Evolutionary conservation across 306 rosid genomes (phyloP).

Genomic region (Pterocarpus macrocarpus): DNA sequence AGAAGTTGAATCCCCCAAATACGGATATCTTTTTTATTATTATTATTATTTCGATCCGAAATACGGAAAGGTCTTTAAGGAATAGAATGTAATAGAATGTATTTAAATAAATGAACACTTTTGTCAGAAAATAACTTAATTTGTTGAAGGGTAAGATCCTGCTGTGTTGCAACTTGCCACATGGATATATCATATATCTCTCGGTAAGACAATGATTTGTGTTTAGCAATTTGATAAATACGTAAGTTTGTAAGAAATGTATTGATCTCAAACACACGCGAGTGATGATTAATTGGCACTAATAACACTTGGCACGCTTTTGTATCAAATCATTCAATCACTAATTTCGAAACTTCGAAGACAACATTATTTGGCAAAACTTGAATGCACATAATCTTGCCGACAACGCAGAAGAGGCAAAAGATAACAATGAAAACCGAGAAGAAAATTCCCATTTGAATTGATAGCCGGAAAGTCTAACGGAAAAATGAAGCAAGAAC

Average conservation of each 20-base stretch:
- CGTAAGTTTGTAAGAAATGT: neutral
- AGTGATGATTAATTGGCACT: neutral
- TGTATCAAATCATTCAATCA: constrained; percentile 38
- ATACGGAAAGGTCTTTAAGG: neutral
- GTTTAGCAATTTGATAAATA: constrained; percentile 3
- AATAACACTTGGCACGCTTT: neutral
- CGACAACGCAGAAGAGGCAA: constrained; percentile 22
- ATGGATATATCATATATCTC: too few relatives aligned
- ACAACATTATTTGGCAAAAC: constrained; percentile 49
- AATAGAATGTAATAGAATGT: neutral
- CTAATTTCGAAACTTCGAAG: constrained; percentile 28
- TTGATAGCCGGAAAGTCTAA: constrained; percentile 40
- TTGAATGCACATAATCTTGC: constrained; percentile 26
- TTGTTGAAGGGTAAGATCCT: constrained; percentile 18
- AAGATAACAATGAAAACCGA: constrained; percentile 6
- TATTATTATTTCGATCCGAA: neutral
- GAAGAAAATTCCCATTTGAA: constrained; percentile 45
- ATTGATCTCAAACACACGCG: neutral
- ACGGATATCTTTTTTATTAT: too few relatives aligned
- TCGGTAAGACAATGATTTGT: too few relatives aligned
- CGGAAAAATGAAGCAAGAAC: constrained; percentile 25
- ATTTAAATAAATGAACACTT: constrained; percentile 12
- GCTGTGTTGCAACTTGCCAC: neutral
- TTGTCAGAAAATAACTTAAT: neutral
- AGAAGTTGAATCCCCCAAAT: constrained; percentile 8